These are phyloP conservation scores for Euryodendron excelsum DNA, from an alignment of 148 eudicot species.

Conservation along the genomic window DNA sequence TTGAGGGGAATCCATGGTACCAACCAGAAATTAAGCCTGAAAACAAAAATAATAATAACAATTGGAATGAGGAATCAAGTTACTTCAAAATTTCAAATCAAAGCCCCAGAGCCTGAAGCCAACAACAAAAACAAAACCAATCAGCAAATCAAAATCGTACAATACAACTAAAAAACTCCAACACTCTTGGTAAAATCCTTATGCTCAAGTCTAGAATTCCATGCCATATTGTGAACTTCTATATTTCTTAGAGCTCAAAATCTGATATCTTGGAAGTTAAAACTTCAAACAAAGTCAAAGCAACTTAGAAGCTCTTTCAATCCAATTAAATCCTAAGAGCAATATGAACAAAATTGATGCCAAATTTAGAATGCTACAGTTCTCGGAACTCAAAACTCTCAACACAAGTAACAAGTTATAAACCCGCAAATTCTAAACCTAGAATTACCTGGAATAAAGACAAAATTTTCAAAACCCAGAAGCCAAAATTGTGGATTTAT, in stretches of 20 bases:
- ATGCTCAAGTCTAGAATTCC: slow-evolving; percentile 21
- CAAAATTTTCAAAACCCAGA: not conserved
- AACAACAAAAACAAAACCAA: slow-evolving; percentile 7
- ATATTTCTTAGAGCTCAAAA: not conserved
- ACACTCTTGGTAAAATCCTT: not conserved
- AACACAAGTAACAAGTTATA: not conserved
- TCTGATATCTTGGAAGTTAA: slow-evolving; percentile 12
- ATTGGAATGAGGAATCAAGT: slow-evolving; percentile 4
- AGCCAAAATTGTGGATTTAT: not conserved
- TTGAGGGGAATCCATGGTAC: slow-evolving; percentile 72
- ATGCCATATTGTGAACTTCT: not conserved
- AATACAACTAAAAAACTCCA: not conserved
- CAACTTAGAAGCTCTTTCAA: not conserved
- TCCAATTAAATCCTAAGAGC: not conserved
- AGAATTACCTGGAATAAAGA: not conserved
- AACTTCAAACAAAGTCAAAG: not conserved
- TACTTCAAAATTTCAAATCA: slow-evolving; percentile 12
- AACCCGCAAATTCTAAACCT: not conserved
- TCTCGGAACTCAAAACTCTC: not conserved
- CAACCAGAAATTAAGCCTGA: slow-evolving; percentile 28
- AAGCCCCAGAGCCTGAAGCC: not conserved
- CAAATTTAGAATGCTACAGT: not conserved
- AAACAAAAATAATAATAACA: slow-evolving; percentile 2
- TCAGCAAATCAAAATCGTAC: slow-evolving; percentile 18
- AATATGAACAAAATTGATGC: not conserved